Percentiles rank a stretch among this genome's conserved stretches.
phyloP scores from a whole-genome alignment of 768 basidiomycete species.

The Mycena venus region DNA sequence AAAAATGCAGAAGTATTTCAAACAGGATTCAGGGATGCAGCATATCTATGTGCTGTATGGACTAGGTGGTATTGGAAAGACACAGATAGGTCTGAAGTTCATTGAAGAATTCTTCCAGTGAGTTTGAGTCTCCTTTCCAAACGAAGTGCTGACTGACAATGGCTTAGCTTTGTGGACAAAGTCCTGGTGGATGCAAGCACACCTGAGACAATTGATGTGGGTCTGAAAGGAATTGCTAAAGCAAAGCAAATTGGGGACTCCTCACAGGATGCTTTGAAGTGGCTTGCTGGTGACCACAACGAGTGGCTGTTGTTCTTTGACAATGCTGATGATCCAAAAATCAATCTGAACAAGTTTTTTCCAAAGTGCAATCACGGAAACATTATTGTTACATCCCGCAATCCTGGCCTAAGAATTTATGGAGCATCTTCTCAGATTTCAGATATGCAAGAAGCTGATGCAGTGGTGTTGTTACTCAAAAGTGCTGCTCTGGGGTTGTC shows the following conservation, averaged over 20 bases:
- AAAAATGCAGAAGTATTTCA: background rate
- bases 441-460: constrained; percentile 3
- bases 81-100: constrained; percentile 16
- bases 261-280: background rate
- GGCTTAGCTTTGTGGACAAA: constrained; percentile 6
- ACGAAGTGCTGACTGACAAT: too few species aligned
- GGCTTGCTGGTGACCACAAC: background rate
- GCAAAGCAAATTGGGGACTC: background rate
- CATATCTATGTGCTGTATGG: constrained; percentile 12
- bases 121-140: background rate
- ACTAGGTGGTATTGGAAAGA: constrained; percentile 23
- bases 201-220: background rate
- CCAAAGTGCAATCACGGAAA: constrained; percentile 22
- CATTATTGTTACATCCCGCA: constrained; percentile 25
- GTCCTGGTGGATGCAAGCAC: constrained; percentile 5
- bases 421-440: background rate
- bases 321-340: constrained; percentile 11
- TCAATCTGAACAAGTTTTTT: constrained; percentile 10
- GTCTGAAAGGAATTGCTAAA: constrained; percentile 8
- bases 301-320: constrained; percentile 6
- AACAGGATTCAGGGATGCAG: background rate
- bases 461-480: background rate
- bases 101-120: background rate
- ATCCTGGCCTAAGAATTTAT: background rate
- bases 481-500: background rate